Conservation (phyloP, 176 grass and related monocot genomes). For the Musa troglodytarum region DNA sequence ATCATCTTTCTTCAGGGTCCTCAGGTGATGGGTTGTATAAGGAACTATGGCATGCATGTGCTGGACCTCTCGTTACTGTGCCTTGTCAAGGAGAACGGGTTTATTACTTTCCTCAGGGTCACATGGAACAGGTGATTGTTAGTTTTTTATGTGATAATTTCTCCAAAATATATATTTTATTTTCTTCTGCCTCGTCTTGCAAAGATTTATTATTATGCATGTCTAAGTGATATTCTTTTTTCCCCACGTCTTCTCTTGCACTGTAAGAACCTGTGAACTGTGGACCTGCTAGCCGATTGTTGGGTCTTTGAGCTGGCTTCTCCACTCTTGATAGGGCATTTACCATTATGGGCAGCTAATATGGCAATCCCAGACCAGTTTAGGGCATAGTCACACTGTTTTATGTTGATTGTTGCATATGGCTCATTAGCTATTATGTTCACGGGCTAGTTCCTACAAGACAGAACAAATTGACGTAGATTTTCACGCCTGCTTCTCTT, state of each 20-base stretch:
- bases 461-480: not conserved
- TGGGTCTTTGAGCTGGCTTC: no score
- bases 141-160: not conserved
- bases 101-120: constrained; percentile 98
- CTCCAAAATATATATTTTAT: not conserved
- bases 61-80: constrained; percentile 66
- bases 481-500: not conserved
- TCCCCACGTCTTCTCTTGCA: no score
- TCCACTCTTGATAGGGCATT: no score
- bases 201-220: no score
- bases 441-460: not conserved
- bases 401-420: not conserved
- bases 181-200: not conserved
- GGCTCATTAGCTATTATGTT: not conserved
- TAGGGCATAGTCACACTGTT: no score
- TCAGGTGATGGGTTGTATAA: constrained; percentile 41
- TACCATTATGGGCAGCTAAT: no score
- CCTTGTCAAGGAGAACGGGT: constrained; percentile 62
- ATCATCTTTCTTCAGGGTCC: constrained; percentile 24
- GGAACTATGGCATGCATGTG: constrained; percentile 90
- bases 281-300: no score
- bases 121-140: constrained; percentile 83
- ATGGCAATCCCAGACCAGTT: no score
- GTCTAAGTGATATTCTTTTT: no score
- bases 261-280: no score